These are phyloP conservation scores for Kluyveromyces dobzhanskii DNA, from an alignment of 805 yeast species.

Conservation along the genomic window DNA sequence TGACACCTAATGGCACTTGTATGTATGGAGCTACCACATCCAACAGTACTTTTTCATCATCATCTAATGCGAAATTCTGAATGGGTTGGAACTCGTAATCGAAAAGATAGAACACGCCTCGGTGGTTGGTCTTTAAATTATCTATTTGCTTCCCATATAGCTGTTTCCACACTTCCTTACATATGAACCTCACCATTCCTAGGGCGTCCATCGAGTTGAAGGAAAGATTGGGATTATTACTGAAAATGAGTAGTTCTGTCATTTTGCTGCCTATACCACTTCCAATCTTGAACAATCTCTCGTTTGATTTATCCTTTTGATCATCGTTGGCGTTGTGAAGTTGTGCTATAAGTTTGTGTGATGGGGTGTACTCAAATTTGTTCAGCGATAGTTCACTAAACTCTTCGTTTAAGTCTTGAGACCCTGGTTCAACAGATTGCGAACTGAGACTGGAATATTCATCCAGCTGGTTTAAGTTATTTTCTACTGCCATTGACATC, in stretches of 20 bases:
- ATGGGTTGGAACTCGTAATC: constrained; percentile 26
- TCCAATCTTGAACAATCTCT: constrained; percentile 64
- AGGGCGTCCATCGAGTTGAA: constrained; percentile 51
- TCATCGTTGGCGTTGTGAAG: constrained; percentile 26
- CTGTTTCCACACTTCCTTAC: constrained; percentile 84
- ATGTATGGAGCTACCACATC: constrained; percentile 25
- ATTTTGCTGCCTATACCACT: constrained; percentile 56
- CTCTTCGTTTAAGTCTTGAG: constrained; percentile 13
- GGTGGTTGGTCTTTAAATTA: constrained; percentile 83
- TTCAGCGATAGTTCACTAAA: neutral
- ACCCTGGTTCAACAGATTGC: constrained; percentile 12
- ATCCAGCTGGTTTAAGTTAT: constrained; percentile 26
- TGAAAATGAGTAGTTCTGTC: constrained; percentile 39
- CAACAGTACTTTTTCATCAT: constrained; percentile 14
- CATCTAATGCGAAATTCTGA: constrained; percentile 19
- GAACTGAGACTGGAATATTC: constrained; percentile 2
- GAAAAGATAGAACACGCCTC: constrained; percentile 38
- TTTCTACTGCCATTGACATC: constrained; percentile 53
- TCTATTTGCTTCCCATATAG: constrained; percentile 84
- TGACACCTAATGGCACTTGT: constrained; percentile 28
- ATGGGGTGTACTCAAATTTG: constrained; percentile 9
- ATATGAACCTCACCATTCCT: constrained; percentile 83
- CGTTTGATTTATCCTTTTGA: constrained; percentile 42
- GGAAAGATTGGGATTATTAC: constrained; percentile 41
- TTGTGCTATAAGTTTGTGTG: constrained; percentile 25